A percentile compares a stretch with the other conserved stretches of the same genome.
Conservation (phyloP, 306 rosid genomes). For the Cotoneaster glaucophyllus region DNA sequence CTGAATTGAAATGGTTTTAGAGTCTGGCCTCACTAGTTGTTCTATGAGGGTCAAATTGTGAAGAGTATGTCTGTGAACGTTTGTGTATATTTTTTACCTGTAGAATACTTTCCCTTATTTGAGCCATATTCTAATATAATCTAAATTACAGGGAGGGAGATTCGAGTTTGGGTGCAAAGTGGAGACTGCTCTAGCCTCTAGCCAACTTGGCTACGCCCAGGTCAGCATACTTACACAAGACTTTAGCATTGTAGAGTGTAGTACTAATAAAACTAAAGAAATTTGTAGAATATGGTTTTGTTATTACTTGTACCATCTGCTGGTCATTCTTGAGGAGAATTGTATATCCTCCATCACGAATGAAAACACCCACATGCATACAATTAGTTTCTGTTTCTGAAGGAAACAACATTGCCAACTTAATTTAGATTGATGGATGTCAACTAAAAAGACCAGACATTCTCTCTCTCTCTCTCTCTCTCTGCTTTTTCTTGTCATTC, state of each 20-base stretch:
- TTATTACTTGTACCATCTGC: background rate
- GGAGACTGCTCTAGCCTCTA: background rate
- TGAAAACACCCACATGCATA: background rate
- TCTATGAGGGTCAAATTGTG: no score
- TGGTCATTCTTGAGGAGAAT: background rate
- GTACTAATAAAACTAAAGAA: no score
- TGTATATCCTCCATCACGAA: slow-evolving; percentile 5
- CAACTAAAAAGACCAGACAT: background rate
- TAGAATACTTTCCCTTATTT: background rate
- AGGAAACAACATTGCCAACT: background rate
- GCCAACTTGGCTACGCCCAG: background rate
- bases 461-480: background rate
- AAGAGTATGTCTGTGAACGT: background rate
- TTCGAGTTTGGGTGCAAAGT: background rate
- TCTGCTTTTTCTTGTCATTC: slow-evolving; percentile 1
- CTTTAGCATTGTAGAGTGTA: no score
- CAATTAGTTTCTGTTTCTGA: background rate
- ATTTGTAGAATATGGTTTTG: background rate
- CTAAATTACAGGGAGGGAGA: background rate
- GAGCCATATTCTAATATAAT: background rate
- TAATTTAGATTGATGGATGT: background rate
- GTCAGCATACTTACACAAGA: background rate
- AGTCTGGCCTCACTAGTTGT: background rate
- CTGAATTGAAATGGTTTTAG: background rate
- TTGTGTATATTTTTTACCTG: background rate